Base-by-base conservation (phyloP, 2,329 filamentous ascomycete genomes). In the Phialocephala sp. region DNA sequence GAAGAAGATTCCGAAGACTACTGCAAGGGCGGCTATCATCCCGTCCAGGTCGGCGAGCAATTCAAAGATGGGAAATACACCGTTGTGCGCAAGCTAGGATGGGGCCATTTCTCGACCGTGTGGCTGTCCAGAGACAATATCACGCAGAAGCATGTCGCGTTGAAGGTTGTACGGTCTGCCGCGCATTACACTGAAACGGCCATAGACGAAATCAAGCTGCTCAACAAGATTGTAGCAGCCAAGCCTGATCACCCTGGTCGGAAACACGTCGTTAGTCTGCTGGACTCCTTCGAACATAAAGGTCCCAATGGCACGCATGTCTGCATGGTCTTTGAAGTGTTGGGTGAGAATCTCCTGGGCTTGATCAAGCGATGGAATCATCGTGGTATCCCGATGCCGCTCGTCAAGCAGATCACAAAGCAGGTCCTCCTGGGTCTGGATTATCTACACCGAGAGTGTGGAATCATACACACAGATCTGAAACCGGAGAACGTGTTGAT, bases 1-100 rank as follows among this genome's bases (percentile, higher is more conserved):
- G 95, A 99, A 81, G 95, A 99, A 81, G 95, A 99, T 80, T 97
- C 93, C 57, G 94, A 98, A 80, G 95, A 99, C 80, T 99, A 99
- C 83, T 97, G 94, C 87, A 98, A 98, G 81, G 95, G 95, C 75
- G 95, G 95, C 67, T 99, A 98, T 80, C 95, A 99, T 77, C 95
- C 95, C 2, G 95, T 99, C 59, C 86, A 89, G 74, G 91, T 98
- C 67, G 95, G 95, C 74, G 95, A 99, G 81, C 91, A 93, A 76
- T 98, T 97, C 86, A 98, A 98, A 79, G 93, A 98, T 78, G 94
- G 93, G 73, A 94, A 92, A 81, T 99, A 99, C 81, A 95, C 94
- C 18, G 89, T 98, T 65, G 91, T 98, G 79, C 91, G 94, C 81
- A 98, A 98, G 83, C 85, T 98, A 61, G 94, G 94, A 72, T 98